Evolutionary conservation across 1,284 basidiomycete species (phyloP), one percentile per base, ranked within the genome.

Genomic region (Anthracocystis setariae): DNA sequence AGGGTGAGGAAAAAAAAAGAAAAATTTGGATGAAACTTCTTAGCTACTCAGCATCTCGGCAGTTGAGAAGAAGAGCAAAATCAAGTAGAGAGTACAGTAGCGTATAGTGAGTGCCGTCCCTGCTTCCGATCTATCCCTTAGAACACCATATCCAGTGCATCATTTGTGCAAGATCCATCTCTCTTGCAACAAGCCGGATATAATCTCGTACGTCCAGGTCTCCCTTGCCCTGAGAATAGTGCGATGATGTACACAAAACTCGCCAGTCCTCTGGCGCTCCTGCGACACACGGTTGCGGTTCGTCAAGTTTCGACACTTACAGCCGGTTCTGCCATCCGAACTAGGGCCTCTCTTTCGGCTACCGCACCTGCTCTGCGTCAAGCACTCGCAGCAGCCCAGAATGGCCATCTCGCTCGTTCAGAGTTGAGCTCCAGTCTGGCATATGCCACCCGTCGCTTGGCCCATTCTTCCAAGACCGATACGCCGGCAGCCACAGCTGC

Each of bases 171-270:
- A 46, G 43, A 45, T 29, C n/a, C 32, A 15, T 25, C 10, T 33
- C 10, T 33, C 38, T 47, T 55, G 47, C 40, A 45, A 18, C 8
- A 24, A 46, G 45, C 13, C 9, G 24, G 29, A 44, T 21, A 20
- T 8, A 7, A 21, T 13, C 10, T 20, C 24, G 37, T 15, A 39
- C 48, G 27, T 12, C 13, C 13, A 27, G 24, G 24, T n/a, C 43
- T 5, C 13, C 18, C 12, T 27, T 18, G 43, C 43, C 17, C 29
- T 17, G 24, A 20, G n/a, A 15, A 35, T 47, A 33, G 57, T 46
- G 21, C 53, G 13, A 67, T 67, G 64, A 27, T 67, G 58, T 67
- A 67, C 40, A 61, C 64, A 44, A 67, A 61, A 39, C 32, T 67
- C 17, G 42, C 53, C 8, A 52, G 58, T 49, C 64, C 64, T 15